Percentiles rank a stretch among this genome's conserved stretches.
phyloP scores from a whole-genome alignment of 176 grass and related monocot genomes.

The Calamus simplicifolius region DNA sequence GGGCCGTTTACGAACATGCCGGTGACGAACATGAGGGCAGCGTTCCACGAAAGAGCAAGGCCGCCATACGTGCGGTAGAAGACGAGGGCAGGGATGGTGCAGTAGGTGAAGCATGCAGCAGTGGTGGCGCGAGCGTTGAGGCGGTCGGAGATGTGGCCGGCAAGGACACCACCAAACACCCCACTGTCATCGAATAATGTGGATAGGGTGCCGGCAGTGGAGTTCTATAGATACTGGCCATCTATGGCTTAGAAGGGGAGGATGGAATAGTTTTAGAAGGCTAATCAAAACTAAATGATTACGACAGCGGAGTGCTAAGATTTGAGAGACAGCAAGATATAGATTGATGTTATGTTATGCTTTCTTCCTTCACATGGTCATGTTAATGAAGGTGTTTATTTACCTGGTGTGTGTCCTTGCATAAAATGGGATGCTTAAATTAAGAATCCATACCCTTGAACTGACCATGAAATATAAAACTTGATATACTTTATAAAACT shows the following conservation, averaged over 20 bases:
- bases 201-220: constrained; percentile 42
- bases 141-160: constrained; percentile 74
- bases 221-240: constrained; percentile 51
- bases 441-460: too few species aligned
- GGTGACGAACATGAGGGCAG: constrained; percentile 47
- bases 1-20: constrained; percentile 79
- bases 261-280: too few species aligned
- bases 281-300: too few species aligned
- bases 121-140: constrained; percentile 62
- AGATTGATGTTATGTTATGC: too few species aligned
- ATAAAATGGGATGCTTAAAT: too few species aligned
- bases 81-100: constrained; percentile 68
- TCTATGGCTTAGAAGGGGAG: constrained; percentile 36
- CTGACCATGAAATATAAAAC: too few species aligned
- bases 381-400: too few species aligned
- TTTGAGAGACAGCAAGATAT: too few species aligned
- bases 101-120: constrained; percentile 67
- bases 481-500: too few species aligned
- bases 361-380: too few species aligned
- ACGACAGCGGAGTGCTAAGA: too few species aligned
- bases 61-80: constrained; percentile 63
- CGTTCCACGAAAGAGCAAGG: constrained; percentile 52
- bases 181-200: constrained; percentile 79
- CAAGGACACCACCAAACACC: constrained; percentile 62
- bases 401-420: too few species aligned